Percentiles rank a stretch among this genome's conserved stretches.
These are phyloP conservation scores for Exutisphaerella laricina DNA, from an alignment of 2,329 filamentous ascomycete genomes.

Conservation along the genomic window DNA sequence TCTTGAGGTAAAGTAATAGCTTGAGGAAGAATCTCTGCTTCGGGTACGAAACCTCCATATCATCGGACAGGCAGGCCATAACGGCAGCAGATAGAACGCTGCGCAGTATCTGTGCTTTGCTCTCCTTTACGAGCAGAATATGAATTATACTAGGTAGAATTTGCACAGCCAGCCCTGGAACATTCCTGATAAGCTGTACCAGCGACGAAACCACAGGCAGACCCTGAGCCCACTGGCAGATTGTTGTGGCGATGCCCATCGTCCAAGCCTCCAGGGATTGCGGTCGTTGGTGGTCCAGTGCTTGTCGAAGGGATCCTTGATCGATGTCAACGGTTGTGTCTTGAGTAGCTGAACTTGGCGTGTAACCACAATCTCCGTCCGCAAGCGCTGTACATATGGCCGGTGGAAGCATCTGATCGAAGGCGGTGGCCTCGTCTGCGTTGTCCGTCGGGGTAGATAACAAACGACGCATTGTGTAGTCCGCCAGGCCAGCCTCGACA, in stretches of 20 bases:
- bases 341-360: slow-evolving; percentile 15
- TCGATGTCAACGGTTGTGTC: not conserved
- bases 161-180: slow-evolving; percentile 65
- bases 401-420: slow-evolving; percentile 28
- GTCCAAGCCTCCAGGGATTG: slow-evolving; percentile 24
- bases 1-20: slow-evolving; percentile 79
- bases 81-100: slow-evolving; percentile 60
- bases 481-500: slow-evolving; percentile 41
- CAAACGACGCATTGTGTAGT: slow-evolving; percentile 34
- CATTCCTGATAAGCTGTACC: slow-evolving; percentile 57
- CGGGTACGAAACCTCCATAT: slow-evolving; percentile 45
- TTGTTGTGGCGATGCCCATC: slow-evolving; percentile 20
- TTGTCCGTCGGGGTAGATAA: slow-evolving; percentile 18
- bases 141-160: slow-evolving; percentile 74
- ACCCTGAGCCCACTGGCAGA: slow-evolving; percentile 50
- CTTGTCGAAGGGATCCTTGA: slow-evolving; percentile 14
- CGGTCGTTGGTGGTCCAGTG: slow-evolving; percentile 13
- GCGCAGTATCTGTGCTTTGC: slow-evolving; percentile 57
- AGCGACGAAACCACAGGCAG: slow-evolving; percentile 67
- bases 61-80: slow-evolving; percentile 56
- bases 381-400: slow-evolving; percentile 22
- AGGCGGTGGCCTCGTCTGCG: slow-evolving; percentile 21
- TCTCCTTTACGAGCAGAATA: slow-evolving; percentile 65
- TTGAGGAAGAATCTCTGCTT: slow-evolving; percentile 71
- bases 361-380: slow-evolving; percentile 25